Evolutionary conservation across 345 rosid genomes (phyloP).

Genomic region (Euclidium syriacum): DNA sequence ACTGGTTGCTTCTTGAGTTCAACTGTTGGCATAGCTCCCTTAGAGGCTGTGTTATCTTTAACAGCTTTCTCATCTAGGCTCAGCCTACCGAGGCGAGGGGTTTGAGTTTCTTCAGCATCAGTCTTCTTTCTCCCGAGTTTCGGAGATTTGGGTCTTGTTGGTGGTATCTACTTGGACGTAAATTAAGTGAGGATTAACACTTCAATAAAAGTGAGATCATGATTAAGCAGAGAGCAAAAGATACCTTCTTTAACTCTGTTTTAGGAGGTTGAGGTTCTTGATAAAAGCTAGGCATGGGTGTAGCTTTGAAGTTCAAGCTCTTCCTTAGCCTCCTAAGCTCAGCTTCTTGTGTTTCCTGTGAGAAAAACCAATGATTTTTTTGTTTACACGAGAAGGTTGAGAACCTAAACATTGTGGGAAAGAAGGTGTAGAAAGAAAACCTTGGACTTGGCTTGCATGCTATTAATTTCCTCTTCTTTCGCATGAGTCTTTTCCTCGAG

Average conservation of each 20-base stretch:
- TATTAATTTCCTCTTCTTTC: conserved; percentile 71
- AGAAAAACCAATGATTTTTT: not conserved
- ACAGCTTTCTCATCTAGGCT: conserved; percentile 68
- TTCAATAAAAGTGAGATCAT: not conserved
- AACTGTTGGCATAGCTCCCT: conserved; percentile 40
- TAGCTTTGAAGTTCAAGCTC: conserved; percentile 91
- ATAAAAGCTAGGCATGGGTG: conserved; percentile 97
- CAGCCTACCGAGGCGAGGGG: conserved; percentile 36
- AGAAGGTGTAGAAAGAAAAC: conserved; percentile 31
- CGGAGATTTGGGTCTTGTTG: conserved; percentile 96
- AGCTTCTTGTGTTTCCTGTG: conserved; percentile 94
- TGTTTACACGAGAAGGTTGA: not conserved
- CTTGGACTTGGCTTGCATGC: conserved; percentile 92
- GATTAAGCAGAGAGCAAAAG: conserved; percentile 12
- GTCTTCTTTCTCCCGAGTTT: conserved; percentile 87
- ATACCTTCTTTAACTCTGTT: conserved; percentile 88
- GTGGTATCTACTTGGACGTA: conserved; percentile 61
- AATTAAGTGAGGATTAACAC: not conserved
- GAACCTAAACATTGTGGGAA: not conserved
- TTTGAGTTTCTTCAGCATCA: conserved; percentile 53
- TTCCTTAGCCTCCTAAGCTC: conserved; percentile 88
- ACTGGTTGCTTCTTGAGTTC: conserved; percentile 53
- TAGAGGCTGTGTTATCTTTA: conserved; percentile 33
- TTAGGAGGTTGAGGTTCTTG: conserved; percentile 92
- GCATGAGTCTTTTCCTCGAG: conserved; percentile 98